Base-by-base conservation (phyloP, 2,329 filamentous ascomycete genomes). In the Scedosporium apiospermum region DNA sequence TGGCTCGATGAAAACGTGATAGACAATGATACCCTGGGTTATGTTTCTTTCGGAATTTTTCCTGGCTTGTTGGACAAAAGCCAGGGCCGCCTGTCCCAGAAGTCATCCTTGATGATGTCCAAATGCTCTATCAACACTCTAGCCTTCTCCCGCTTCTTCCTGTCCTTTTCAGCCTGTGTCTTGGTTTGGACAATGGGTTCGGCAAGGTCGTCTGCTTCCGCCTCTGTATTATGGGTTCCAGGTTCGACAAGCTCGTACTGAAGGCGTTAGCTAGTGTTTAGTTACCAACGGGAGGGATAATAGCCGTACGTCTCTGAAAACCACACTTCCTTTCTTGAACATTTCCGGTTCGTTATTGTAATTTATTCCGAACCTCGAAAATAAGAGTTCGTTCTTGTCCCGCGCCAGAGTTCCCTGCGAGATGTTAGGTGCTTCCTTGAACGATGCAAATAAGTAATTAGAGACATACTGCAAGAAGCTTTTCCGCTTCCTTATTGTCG, bases 311-410 rank as follows among this genome's bases (percentile, higher is more conserved):
- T 95, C 89, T 68, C 93, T 84, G 72, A 93, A 95, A 4, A 98
- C 76, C 1, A 97, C 88, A 67, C 91, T 98, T 4, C 95, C 95
- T 73, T 98, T 99, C 73, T 88, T 95, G 74, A 85, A 96, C 16
- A 97, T 92, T 66, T 96, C 91, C 0, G 86, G 86, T 74, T 99
- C 95, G 67, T 96, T 95, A 75, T 99, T 99, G 77, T 99, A 99
- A 76, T 99, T 99, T 72, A 98, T 93, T 2, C 87, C 85, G 73
- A 96, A 98, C 27, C 83, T 82, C 1, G 87, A 89, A 74, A 95
- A 99, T 14, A 99, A 77, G 21, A 99, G 96, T 77, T 99, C 95
- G 71, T 99, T 95, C 77, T 99, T 99, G 70, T 98, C 92, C 2
- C 86, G 81, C 3, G 93, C 85, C 1, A 96, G 75, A 0, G 92